Evolutionary conservation across 495 filamentous ascomycete species (phyloP).

Genomic region (Cercophora sp.): DNA sequence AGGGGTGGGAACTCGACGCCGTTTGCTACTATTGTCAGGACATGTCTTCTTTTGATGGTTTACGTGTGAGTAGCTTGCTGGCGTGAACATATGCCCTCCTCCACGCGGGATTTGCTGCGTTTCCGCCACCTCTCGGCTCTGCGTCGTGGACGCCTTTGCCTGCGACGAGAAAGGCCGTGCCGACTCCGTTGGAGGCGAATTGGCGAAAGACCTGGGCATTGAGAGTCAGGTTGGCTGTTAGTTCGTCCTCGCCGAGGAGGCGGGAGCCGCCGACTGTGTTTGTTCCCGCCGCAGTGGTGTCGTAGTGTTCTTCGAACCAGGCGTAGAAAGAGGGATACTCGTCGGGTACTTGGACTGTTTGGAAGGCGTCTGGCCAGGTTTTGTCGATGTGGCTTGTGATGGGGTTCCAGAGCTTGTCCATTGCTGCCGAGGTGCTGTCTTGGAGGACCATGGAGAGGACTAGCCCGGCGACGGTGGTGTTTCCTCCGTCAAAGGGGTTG

Average conservation of each 20-base stretch:
- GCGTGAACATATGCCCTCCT: conserved; percentile 46
- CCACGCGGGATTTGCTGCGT: conserved; percentile 54
- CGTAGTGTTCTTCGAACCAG: conserved; percentile 42
- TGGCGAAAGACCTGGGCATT: conserved; percentile 24
- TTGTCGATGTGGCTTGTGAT: conserved; percentile 35
- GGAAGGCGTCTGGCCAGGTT: conserved; percentile 41
- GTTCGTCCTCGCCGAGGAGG: conserved; percentile 31
- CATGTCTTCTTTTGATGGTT: no score
- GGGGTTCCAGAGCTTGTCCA: conserved; percentile 40
- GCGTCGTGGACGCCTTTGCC: conserved; percentile 35
- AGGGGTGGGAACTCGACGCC: conserved; percentile 37
- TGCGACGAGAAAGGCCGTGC: conserved; percentile 27
- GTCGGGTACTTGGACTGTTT: conserved; percentile 33
- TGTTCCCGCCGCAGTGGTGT: conserved; percentile 26
- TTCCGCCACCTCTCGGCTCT: conserved; percentile 38
- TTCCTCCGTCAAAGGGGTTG: conserved; percentile 14
- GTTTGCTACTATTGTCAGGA: no score
- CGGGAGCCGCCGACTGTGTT: conserved; percentile 41
- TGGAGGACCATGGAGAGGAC: conserved; percentile 20
- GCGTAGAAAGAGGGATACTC: conserved; percentile 42
- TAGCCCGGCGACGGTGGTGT: conserved; percentile 33
- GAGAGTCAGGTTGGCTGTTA: conserved; percentile 25
- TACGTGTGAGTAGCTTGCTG: conserved; percentile 13
- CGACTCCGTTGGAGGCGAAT: neutral
- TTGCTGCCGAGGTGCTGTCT: conserved; percentile 31